Evolutionary conservation across 2,329 filamentous ascomycete species (phyloP).

Genomic region (Orbilia brochopaga): DNA sequence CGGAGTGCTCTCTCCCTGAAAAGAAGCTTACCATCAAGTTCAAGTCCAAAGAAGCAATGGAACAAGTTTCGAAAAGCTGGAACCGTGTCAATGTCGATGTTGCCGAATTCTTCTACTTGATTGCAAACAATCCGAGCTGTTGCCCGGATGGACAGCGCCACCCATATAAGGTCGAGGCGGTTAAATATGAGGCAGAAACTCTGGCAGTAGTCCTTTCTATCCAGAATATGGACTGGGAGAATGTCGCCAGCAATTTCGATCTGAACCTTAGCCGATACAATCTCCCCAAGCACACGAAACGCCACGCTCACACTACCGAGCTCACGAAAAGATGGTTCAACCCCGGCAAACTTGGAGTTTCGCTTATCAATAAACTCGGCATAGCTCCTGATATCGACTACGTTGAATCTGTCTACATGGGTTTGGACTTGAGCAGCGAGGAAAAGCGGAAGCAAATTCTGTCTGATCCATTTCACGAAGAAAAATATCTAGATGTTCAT

Average conservation of each 20-base stretch:
- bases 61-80: conserved; percentile 55
- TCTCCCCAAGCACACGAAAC: conserved; percentile 7
- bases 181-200: conserved; percentile 12
- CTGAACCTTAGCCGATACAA: conserved; percentile 28
- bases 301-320: conserved; percentile 3
- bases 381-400: conserved; percentile 17
- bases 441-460: conserved; percentile 11
- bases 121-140: conserved; percentile 57
- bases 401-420: conserved; percentile 24
- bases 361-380: conserved; percentile 29
- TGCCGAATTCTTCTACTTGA: conserved; percentile 55
- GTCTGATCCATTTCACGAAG: conserved; percentile 32
- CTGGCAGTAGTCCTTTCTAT: conserved; percentile 13
- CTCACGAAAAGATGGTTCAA: conserved; percentile 29
- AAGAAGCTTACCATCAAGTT: conserved; percentile 56
- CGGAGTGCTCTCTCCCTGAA: conserved; percentile 54
- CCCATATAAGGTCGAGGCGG: conserved; percentile 51
- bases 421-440: conserved; percentile 14
- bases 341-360: conserved; percentile 15
- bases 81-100: conserved; percentile 55
- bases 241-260: conserved; percentile 41
- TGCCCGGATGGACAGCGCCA: conserved; percentile 55
- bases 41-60: conserved; percentile 54
- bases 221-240: conserved; percentile 16
- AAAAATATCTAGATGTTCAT: conserved; percentile 37